Evolutionary conservation across 768 basidiomycete species (phyloP).

Genomic region (Panaeolus cyanescens): DNA sequence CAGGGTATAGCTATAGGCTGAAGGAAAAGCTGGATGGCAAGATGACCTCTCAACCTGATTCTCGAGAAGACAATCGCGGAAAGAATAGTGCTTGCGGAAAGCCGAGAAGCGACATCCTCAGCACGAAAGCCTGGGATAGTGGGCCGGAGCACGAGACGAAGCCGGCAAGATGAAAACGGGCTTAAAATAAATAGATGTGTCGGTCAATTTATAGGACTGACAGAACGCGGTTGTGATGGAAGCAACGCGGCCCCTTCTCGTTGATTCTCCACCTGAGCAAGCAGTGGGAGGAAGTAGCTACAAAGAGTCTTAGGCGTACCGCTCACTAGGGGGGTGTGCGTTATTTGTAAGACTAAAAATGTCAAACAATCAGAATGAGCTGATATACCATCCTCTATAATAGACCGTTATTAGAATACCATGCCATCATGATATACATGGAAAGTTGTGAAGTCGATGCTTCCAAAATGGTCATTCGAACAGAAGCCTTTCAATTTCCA

Average conservation of each 20-base stretch:
- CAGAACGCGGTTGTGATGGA: background rate
- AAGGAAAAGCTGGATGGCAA: no score
- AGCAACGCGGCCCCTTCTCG: background rate
- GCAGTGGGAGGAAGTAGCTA: background rate
- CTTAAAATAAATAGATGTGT: background rate
- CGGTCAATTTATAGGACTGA: background rate
- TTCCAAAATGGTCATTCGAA: no score
- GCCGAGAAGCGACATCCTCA: background rate
- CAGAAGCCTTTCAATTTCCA: no score
- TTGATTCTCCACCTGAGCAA: background rate
- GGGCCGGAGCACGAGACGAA: background rate
- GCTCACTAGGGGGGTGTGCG: background rate
- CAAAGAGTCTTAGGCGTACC: background rate
- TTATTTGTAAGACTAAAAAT: background rate
- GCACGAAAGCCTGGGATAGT: background rate
- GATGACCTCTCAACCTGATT: no score
- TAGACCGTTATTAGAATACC: no score
- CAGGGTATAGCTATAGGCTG: no score
- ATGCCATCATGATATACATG: no score
- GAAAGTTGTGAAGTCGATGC: no score
- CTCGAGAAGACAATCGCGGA: slow-evolving; percentile 2
- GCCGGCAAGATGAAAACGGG: background rate
- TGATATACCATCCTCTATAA: no score
- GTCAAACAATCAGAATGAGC: no score
- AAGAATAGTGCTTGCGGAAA: background rate